Percentiles rank a stretch among this genome's conserved stretches.
Conservation (phyloP, 441 rosid genomes). For the Pelargonium fulgidum region DNA sequence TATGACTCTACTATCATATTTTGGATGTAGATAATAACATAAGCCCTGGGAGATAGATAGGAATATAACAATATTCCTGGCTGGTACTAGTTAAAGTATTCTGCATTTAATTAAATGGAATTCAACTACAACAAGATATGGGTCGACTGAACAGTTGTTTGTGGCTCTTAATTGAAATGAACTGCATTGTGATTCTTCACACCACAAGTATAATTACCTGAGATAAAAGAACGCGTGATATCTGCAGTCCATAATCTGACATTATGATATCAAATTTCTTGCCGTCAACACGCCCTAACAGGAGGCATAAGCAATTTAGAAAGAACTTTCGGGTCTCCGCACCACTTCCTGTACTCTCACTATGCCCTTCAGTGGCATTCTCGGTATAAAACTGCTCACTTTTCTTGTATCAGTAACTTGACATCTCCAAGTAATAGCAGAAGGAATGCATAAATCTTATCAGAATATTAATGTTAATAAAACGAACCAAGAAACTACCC, state of each 20-base stretch:
- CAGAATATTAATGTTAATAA: background rate
- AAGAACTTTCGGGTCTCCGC: slow-evolving; percentile 73
- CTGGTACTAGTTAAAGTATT: background rate
- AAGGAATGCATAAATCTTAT: background rate
- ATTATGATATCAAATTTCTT: slow-evolving; percentile 52
- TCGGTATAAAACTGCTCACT: slow-evolving; percentile 58
- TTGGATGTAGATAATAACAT: slow-evolving; percentile 5
- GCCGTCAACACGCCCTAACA: slow-evolving; percentile 72
- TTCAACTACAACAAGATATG: background rate
- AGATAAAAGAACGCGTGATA: slow-evolving; percentile 53
- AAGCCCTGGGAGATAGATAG: background rate
- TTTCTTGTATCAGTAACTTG: slow-evolving; percentile 25
- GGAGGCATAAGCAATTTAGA: slow-evolving; percentile 77
- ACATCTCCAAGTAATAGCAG: background rate
- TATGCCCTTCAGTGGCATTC: slow-evolving; percentile 38
- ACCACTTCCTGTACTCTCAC: slow-evolving; percentile 41
- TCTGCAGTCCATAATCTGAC: slow-evolving; percentile 61
- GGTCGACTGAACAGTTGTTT: background rate
- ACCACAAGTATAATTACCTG: slow-evolving; percentile 44
- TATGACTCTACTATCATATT: slow-evolving; percentile 2
- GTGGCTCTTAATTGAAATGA: background rate
- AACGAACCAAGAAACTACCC: background rate
- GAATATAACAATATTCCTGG: background rate
- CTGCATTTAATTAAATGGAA: background rate
- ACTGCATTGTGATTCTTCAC: slow-evolving; percentile 4